Conservation (phyloP, 1,284 basidiomycete genomes). For the Singerocomus rubriflavus region DNA sequence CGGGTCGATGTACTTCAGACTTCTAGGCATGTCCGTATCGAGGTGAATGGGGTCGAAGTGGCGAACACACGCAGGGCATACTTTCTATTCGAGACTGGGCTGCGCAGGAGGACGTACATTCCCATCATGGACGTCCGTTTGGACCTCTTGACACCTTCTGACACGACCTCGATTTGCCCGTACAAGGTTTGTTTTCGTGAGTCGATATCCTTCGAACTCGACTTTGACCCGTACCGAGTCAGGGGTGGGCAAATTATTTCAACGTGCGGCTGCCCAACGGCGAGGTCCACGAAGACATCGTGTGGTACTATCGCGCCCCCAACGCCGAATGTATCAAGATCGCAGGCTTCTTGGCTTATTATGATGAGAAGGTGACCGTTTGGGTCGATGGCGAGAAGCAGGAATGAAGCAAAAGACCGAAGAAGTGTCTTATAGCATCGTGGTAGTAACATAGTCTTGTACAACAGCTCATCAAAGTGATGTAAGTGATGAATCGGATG, state of each 20-base stretch:
- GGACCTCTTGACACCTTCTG: slow-evolving; percentile 48
- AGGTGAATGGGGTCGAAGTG: slow-evolving; percentile 58
- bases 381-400: slow-evolving; percentile 60
- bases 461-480: slow-evolving; percentile 2
- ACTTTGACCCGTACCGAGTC: slow-evolving; percentile 2
- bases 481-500: neutral
- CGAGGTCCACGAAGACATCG: slow-evolving; percentile 45
- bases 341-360: slow-evolving; percentile 56
- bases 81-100: slow-evolving; percentile 56
- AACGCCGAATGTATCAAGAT: slow-evolving; percentile 49
- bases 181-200: slow-evolving; percentile 50
- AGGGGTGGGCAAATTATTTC: slow-evolving; percentile 64
- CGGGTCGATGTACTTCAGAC: slow-evolving; percentile 59
- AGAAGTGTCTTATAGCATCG: neutral
- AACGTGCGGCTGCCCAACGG: slow-evolving; percentile 46
- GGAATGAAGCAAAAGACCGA: slow-evolving; percentile 11
- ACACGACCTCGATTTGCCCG: slow-evolving; percentile 50
- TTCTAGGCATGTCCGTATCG: slow-evolving; percentile 57
- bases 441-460: slow-evolving; percentile 4
- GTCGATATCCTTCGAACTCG: neutral
- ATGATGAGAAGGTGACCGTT: slow-evolving; percentile 65
- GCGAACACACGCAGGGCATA: slow-evolving; percentile 54
- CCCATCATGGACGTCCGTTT: slow-evolving; percentile 53
- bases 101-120: slow-evolving; percentile 59
- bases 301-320: slow-evolving; percentile 63